Evolutionary conservation across 2,329 filamentous ascomycete genomes (phyloP).

Genomic region (Trichoderma sp.): DNA sequence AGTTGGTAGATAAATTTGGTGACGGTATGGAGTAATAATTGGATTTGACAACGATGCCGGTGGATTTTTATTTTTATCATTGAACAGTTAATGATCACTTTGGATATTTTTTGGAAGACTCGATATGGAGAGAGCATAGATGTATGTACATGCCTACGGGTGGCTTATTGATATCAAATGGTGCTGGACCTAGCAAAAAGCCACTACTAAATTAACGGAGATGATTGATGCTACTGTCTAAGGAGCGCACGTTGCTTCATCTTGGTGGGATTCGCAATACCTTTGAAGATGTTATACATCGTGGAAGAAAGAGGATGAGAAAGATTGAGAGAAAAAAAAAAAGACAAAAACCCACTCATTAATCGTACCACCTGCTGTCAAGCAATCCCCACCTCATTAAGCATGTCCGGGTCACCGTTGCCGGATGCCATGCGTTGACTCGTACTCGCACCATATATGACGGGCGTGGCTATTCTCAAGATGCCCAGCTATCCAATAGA

Average conservation of each 20-base stretch:
- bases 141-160: neutral
- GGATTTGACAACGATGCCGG: neutral
- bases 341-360: neutral
- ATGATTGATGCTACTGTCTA: neutral
- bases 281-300: neutral
- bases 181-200: neutral
- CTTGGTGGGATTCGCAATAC: neutral
- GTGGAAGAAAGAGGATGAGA: neutral
- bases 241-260: neutral
- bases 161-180: neutral
- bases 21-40: neutral
- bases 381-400: neutral
- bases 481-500: neutral
- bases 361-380: neutral
- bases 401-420: neutral
- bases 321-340: neutral
- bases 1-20: neutral
- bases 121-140: neutral
- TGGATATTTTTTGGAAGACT: neutral
- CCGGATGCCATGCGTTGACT: neutral
- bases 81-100: accelerated
- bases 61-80: neutral
- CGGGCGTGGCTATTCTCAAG: neutral
- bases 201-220: neutral
- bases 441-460: neutral